Conservation (phyloP, 345 rosid genomes). For the Lenwebbia sp. region DNA sequence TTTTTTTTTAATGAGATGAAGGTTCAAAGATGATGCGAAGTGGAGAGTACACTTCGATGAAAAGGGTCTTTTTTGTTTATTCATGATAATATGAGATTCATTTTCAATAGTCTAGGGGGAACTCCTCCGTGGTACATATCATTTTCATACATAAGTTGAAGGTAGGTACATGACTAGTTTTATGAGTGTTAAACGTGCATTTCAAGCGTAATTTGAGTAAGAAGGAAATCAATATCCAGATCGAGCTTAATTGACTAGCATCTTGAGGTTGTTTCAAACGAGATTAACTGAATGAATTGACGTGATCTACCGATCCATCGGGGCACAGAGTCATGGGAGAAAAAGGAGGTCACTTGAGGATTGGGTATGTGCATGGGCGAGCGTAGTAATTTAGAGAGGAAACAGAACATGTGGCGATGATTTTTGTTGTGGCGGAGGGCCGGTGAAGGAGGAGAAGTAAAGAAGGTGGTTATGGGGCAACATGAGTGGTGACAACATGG, state of each 20-base stretch:
- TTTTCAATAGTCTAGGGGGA: not conserved
- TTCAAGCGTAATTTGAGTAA: not conserved
- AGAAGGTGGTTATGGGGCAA: not conserved
- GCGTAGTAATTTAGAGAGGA: not conserved
- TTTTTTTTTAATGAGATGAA: not conserved
- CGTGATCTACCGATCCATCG: not conserved
- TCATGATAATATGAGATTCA: not conserved
- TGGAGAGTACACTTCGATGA: not conserved
- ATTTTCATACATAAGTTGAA: not conserved
- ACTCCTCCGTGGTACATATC: not conserved
- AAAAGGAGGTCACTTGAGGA: not conserved
- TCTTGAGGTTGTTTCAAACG: not conserved
- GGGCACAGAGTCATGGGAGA: not conserved
- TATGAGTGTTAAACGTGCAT: not conserved
- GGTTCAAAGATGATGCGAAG: not conserved
- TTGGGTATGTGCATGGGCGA: not conserved
- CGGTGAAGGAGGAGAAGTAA: not conserved
- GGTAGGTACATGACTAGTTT: too few relatives aligned
- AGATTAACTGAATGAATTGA: not conserved
- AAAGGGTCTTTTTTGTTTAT: not conserved
- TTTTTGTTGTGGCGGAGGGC: not conserved
- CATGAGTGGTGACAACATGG: fast-evolving
- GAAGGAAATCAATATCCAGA: not conserved
- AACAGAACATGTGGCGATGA: not conserved
- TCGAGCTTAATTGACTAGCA: not conserved